Evolutionary conservation across 169 alveolate species (phyloP), one percentile per base, ranked within the genome.

Genomic region (Plasmodium ovale): DNA sequence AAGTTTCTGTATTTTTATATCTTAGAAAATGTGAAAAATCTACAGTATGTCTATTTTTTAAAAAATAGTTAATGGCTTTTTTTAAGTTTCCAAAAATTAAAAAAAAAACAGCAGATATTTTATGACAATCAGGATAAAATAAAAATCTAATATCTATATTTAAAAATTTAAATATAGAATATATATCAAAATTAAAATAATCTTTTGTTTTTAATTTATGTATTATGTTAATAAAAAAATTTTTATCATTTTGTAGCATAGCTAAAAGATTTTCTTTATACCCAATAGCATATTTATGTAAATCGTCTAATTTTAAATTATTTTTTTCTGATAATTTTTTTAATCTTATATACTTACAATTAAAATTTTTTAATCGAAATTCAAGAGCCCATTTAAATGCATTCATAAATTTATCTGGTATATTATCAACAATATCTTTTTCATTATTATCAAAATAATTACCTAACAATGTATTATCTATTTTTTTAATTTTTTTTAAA

Each of bases 381-480:
- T 85, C 77, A 68, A 85, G 42, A n/a, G 91, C 91, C 91, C 91
- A 85, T 35, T 85, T 85, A 31, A 85, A 68, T 21, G 74, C 74
- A 71, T 85, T 85, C n/a, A 85, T 31, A 85, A 68, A 85, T 12
- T 33, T 27, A 0, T 67, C 87, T 19, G 91, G 91, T 14, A 85
- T 35, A 19, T 49, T 49, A 68, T 85, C 59, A 21, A 85, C 42
- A 16, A 85, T 39, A 54, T 85, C 68, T 16, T 56, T 72, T 29
- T 85, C 91, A 10, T 85, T 85, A 10, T 54, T 87, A 33, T 85
- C 37, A 49, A 85, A 51, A 3, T 56, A 27, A 2, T 7, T 85
- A 9, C 91, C 91, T 29, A 85, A 44, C 42, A 85, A 47, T 3
- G 91, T 85, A 51, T 85, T 67, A 44, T 85, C 91, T 0, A 85